A percentile compares a stretch with the other conserved stretches of the same genome.
These are phyloP conservation scores for Nemania sp. DNA, from an alignment of 2,329 filamentous ascomycete species.

Conservation along the genomic window DNA sequence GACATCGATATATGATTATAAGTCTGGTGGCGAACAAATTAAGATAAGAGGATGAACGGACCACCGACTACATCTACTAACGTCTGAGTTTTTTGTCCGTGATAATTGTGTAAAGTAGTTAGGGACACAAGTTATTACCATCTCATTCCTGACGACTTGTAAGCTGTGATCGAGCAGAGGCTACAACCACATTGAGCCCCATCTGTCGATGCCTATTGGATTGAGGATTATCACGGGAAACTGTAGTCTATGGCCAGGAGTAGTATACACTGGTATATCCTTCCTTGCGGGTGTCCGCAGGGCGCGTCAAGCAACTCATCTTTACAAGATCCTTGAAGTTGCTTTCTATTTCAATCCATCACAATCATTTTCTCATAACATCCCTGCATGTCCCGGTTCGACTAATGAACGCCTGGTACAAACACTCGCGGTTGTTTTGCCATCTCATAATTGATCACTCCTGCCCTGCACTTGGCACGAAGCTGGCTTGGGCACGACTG, in stretches of 20 bases:
- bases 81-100: no score
- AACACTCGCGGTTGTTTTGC: neutral
- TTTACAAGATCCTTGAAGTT: neutral
- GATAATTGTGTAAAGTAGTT: no score
- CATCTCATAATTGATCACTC: neutral
- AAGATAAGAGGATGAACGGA: no score
- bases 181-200: no score
- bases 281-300: neutral
- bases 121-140: no score
- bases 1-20: no score
- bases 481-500: conserved; percentile 60
- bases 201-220: no score
- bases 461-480: conserved; percentile 44
- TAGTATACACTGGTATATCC: neutral
- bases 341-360: conserved; percentile 22
- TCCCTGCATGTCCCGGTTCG: neutral
- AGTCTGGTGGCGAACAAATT: no score
- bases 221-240: no score
- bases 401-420: neutral
- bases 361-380: conserved; percentile 17
- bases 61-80: no score
- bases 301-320: neutral
- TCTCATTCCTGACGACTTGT: no score
- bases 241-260: neutral
- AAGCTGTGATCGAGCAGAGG: no score